Conservation (phyloP, 2,329 filamentous ascomycete species). For the Trichoderma sp. region DNA sequence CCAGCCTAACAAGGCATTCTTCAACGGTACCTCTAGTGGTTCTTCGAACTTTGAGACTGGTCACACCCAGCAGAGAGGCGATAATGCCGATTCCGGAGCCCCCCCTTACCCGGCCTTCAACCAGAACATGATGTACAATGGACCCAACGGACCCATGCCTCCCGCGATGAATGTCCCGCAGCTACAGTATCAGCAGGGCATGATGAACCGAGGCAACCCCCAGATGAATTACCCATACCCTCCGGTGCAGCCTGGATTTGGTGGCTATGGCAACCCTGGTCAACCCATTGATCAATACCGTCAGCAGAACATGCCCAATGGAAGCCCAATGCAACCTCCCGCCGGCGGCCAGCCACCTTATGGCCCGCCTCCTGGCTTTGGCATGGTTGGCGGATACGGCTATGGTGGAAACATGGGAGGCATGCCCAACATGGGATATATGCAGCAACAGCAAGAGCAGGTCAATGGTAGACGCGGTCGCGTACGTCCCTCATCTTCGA, state of each 20-base stretch:
- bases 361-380: slow-evolving; percentile 47
- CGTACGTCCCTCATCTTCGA: slow-evolving; percentile 41
- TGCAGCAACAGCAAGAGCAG: slow-evolving; percentile 51
- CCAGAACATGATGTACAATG: slow-evolving; percentile 52
- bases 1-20: slow-evolving; percentile 50
- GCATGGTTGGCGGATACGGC: slow-evolving; percentile 45
- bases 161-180: slow-evolving; percentile 50
- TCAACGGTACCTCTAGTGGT: slow-evolving; percentile 40
- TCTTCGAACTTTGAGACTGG: slow-evolving; percentile 48
- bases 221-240: slow-evolving; percentile 58
- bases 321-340: slow-evolving; percentile 49
- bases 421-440: slow-evolving; percentile 47
- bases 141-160: slow-evolving; percentile 43
- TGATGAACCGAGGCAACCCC: slow-evolving; percentile 52
- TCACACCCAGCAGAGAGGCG: slow-evolving; percentile 51
- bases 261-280: slow-evolving; percentile 48
- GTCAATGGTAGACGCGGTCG: slow-evolving; percentile 56
- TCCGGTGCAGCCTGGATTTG: slow-evolving; percentile 53
- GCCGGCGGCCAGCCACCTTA: slow-evolving; percentile 43
- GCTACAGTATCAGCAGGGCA: slow-evolving; percentile 57
- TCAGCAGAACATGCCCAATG: slow-evolving; percentile 48
- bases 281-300: slow-evolving; percentile 56
- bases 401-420: slow-evolving; percentile 50
- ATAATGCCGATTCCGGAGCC: slow-evolving; percentile 49
- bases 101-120: slow-evolving; percentile 50